phyloP scores from a whole-genome alignment of 2,329 filamentous ascomycete species.

The Curvularia lunata region DNA sequence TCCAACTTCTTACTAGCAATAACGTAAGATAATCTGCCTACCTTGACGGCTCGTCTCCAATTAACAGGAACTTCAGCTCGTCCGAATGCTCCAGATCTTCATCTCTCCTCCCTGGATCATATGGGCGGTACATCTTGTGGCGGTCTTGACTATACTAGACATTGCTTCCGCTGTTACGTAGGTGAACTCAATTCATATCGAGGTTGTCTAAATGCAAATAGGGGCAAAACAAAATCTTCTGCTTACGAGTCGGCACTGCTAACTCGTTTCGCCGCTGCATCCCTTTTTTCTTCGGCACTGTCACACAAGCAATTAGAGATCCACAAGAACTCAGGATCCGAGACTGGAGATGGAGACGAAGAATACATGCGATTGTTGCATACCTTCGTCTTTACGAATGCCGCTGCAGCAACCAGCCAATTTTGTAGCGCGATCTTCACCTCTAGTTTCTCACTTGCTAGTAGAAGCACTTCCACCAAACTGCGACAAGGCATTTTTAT shows the following conservation, averaged over 20 bases:
- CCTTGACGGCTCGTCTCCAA: neutral
- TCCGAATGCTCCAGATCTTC: constrained; percentile 4
- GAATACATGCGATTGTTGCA: constrained; percentile 1
- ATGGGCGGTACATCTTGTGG: constrained; percentile 7
- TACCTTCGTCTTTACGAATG: constrained; percentile 2
- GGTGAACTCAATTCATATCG: neutral
- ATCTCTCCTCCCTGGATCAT: constrained; percentile 10
- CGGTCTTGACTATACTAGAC: constrained; percentile 8
- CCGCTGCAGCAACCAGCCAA: constrained; percentile 1
- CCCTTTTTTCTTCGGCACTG: constrained; percentile 3
- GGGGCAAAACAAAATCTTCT: constrained; percentile 1
- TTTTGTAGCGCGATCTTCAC: constrained; percentile 1
- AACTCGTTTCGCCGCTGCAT: constrained; percentile 4
- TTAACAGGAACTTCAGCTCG: constrained; percentile 11
- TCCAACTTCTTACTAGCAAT: constrained; percentile 10
- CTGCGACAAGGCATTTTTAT: constrained; percentile 6
- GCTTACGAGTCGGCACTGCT: constrained; percentile 10
- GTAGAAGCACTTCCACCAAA: neutral
- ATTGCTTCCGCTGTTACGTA: constrained; percentile 9
- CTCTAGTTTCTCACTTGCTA: constrained; percentile 4
- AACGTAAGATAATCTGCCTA: constrained; percentile 7
- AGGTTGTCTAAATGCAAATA: constrained; percentile 5
- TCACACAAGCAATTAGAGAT: constrained; percentile 7
- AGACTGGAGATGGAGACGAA: neutral
- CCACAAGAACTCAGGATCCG: constrained; percentile 6